phyloP scores from a whole-genome alignment of 2,329 filamentous ascomycete species.

The Cytospora piceae region DNA sequence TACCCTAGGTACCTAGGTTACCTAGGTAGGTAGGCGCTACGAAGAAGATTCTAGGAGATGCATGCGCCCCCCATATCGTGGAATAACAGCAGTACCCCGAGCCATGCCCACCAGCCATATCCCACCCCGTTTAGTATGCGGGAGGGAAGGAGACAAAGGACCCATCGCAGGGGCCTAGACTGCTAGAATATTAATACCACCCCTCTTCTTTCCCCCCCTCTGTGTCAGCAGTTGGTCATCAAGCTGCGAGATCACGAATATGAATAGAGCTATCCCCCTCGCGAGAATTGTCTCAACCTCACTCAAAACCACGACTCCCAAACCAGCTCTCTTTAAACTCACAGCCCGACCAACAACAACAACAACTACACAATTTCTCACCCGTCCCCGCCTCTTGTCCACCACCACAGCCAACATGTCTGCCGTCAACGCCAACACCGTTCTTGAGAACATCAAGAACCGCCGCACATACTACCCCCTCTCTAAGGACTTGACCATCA shows the following conservation, averaged over 20 bases:
- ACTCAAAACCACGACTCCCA: slow-evolving; percentile 11
- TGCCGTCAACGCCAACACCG: slow-evolving; percentile 46
- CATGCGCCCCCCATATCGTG: too few species aligned
- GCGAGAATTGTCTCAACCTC: slow-evolving; percentile 3
- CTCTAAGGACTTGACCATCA: slow-evolving; percentile 64
- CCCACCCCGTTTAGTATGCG: neutral
- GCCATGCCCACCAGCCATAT: too few species aligned
- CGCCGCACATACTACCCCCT: slow-evolving; percentile 73
- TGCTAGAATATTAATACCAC: slow-evolving; percentile 3
- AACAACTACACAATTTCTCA: slow-evolving; percentile 18
- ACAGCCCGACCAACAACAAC: slow-evolving; percentile 30
- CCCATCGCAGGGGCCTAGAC: neutral
- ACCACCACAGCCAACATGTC: slow-evolving; percentile 47
- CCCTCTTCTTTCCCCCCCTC: slow-evolving; percentile 2
- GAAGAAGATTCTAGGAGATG: too few species aligned
- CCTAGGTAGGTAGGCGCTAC: too few species aligned
- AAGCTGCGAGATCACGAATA: slow-evolving; percentile 7
- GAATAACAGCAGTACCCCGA: too few species aligned
- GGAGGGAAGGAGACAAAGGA: neutral
- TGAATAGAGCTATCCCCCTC: slow-evolving; percentile 28
- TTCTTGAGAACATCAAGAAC: slow-evolving; percentile 67
- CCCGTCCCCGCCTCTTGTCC: slow-evolving; percentile 31
- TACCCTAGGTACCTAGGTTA: too few species aligned
- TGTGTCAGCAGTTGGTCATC: slow-evolving; percentile 28
- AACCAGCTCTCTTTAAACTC: neutral